Evolutionary conservation across 257 asterid species (phyloP).

Genomic region (Solanum pimpinellifolium): DNA sequence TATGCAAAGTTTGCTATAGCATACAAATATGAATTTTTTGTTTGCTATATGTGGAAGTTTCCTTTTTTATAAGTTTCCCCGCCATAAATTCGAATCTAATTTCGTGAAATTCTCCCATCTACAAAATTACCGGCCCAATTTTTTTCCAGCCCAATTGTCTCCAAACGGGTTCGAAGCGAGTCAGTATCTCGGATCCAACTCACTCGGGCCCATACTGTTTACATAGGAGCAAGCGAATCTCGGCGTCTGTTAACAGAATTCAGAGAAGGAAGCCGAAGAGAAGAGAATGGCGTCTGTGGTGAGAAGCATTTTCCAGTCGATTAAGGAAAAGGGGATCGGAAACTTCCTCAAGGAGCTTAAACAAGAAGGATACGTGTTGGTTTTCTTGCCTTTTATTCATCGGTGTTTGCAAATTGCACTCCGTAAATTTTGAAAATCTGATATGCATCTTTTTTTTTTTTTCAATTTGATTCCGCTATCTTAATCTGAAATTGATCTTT

Average conservation of each 20-base stretch:
- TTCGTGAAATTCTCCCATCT: background rate
- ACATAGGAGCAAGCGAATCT: background rate
- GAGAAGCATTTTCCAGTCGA: conserved; percentile 53
- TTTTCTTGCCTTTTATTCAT: background rate
- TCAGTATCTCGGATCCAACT: background rate
- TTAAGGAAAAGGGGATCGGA: conserved; percentile 73
- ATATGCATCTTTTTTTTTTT: background rate
- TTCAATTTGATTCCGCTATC: background rate
- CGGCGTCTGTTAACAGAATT: background rate
- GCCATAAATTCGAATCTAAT: too few species aligned
- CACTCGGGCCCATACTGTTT: background rate
- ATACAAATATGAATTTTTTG: too few species aligned
- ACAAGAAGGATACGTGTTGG: conserved; percentile 75
- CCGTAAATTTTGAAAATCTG: background rate
- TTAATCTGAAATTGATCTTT: background rate
- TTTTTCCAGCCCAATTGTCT: background rate
- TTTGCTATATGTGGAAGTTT: too few species aligned
- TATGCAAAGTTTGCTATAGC: too few species aligned
- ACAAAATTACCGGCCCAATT: background rate
- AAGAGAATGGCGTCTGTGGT: conserved; percentile 57
- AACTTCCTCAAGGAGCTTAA: conserved; percentile 56
- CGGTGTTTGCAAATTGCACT: background rate
- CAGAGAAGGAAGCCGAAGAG: background rate
- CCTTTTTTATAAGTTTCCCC: too few species aligned
- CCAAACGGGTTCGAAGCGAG: background rate